These are phyloP conservation scores for Pilasporangium apinafurcum DNA, from an alignment of 352 stramenopile species.

Conservation along the genomic window DNA sequence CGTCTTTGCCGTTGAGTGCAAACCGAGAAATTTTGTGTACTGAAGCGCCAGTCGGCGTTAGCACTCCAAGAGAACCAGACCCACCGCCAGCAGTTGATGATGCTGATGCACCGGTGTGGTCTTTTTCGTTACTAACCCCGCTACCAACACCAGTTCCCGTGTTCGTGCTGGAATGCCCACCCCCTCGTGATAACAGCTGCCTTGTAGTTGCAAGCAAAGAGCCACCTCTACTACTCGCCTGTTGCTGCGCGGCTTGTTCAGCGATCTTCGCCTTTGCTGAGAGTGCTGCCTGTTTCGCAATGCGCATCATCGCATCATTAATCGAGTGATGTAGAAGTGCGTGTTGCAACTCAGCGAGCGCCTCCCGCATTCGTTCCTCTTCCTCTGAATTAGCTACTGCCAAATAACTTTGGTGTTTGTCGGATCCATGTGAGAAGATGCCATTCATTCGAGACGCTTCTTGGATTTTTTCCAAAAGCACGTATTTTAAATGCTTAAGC, in stretches of 20 bases:
- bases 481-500: constrained; percentile 70
- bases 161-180: constrained; percentile 7
- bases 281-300: constrained; percentile 70
- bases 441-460: constrained; percentile 61
- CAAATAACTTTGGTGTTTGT: constrained; percentile 50
- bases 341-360: constrained; percentile 50
- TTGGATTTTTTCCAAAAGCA: constrained; percentile 66
- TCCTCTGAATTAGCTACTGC: constrained; percentile 37
- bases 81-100: constrained; percentile 7
- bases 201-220: constrained; percentile 73
- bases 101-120: constrained; percentile 16
- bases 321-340: constrained; percentile 65
- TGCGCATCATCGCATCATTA: constrained; percentile 79
- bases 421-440: constrained; percentile 62
- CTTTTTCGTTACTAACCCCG: constrained; percentile 19
- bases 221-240: constrained; percentile 43
- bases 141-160: constrained; percentile 7
- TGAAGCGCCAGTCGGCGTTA: constrained; percentile 51
- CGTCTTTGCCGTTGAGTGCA: constrained; percentile 20
- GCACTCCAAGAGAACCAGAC: constrained; percentile 19
- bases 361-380: constrained; percentile 44
- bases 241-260: constrained; percentile 67
- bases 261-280: constrained; percentile 80
- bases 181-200: constrained; percentile 47
- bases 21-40: constrained; percentile 44